These are phyloP conservation scores for Chrysanthemum seticuspe DNA, from an alignment of 129 eudicot genomes.

Conservation along the genomic window DNA sequence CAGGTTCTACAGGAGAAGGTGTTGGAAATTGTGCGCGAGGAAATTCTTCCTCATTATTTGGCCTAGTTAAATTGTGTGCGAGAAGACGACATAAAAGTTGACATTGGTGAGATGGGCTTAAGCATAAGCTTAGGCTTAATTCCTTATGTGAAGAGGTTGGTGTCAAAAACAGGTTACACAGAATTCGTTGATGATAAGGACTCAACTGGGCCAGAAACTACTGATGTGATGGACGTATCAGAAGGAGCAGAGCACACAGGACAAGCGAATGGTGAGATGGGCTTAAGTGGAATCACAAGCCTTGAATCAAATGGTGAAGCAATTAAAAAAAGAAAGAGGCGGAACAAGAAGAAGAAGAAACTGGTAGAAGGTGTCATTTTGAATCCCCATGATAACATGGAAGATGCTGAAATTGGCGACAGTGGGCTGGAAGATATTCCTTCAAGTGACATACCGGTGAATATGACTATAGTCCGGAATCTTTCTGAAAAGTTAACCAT, in stretches of 20 bases:
- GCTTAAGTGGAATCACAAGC: constrained; percentile 11
- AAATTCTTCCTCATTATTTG: not conserved
- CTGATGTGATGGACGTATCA: constrained; percentile 10
- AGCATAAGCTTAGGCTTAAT: constrained; percentile 3
- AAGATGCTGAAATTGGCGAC: not conserved
- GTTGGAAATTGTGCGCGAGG: not conserved
- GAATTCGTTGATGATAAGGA: constrained; percentile 20
- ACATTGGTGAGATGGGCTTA: constrained; percentile 18
- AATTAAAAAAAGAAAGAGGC: constrained; percentile 24
- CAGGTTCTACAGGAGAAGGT: too few species aligned
- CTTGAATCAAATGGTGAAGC: constrained; percentile 11
- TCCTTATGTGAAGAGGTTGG: constrained; percentile 9
- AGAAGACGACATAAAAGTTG: constrained; percentile 12
- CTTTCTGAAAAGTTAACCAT: constrained; percentile 25
- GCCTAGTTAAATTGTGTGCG: not conserved
- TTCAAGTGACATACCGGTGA: constrained; percentile 4
- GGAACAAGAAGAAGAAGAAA: constrained; percentile 8
- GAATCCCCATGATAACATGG: constrained; percentile 1
- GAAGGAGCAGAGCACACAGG: constrained; percentile 9
- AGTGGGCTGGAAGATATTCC: not conserved
- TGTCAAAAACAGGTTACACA: constrained; percentile 12
- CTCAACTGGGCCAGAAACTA: constrained; percentile 15
- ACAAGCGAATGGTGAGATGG: constrained; percentile 17
- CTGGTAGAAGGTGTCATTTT: not conserved
- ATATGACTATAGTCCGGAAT: not conserved